These are phyloP conservation scores for Oldenlandia corymbosa DNA, from an alignment of 257 asterid genomes.

Conservation along the genomic window DNA sequence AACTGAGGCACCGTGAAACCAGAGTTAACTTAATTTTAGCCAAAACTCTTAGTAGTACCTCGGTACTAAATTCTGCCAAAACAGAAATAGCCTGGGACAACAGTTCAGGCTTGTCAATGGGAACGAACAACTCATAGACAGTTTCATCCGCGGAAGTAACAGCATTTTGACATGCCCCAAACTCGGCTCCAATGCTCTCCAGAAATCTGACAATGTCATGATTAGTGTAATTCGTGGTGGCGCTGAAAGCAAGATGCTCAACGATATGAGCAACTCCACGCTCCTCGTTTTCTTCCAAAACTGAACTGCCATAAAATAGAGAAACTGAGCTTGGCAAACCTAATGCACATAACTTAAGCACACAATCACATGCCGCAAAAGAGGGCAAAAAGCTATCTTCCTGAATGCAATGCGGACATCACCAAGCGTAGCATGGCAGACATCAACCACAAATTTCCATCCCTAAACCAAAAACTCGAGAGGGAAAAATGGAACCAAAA, in stretches of 20 bases:
- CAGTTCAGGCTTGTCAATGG: slow-evolving; percentile 86
- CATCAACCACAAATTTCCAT: neutral
- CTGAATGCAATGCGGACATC: neutral
- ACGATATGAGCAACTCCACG: slow-evolving; percentile 97
- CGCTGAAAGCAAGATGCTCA: slow-evolving; percentile 98
- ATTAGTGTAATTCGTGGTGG: slow-evolving; percentile 79
- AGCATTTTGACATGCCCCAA: slow-evolving; percentile 96
- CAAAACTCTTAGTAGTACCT: slow-evolving; percentile 43
- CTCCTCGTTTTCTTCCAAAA: slow-evolving; percentile 93
- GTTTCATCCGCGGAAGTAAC: slow-evolving; percentile 91
- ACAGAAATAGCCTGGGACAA: slow-evolving; percentile 82
- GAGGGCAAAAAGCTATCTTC: neutral
- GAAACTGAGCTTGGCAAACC: slow-evolving; percentile 23
- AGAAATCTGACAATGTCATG: slow-evolving; percentile 89
- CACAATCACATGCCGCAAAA: neutral
- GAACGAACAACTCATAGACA: slow-evolving; percentile 86
- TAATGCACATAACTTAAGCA: neutral
- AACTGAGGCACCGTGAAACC: slow-evolving; percentile 5
- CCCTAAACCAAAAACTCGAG: neutral
- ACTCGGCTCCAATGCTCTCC: slow-evolving; percentile 93
- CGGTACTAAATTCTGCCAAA: slow-evolving; percentile 88
- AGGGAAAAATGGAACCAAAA: neutral
- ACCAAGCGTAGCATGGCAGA: neutral
- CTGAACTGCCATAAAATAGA: slow-evolving; percentile 77
- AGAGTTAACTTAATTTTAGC: neutral